Percentiles rank a stretch among this genome's conserved stretches.
These are phyloP conservation scores for Casuarina cunninghamiana DNA, from an alignment of 306 rosid genomes.

Conservation along the genomic window DNA sequence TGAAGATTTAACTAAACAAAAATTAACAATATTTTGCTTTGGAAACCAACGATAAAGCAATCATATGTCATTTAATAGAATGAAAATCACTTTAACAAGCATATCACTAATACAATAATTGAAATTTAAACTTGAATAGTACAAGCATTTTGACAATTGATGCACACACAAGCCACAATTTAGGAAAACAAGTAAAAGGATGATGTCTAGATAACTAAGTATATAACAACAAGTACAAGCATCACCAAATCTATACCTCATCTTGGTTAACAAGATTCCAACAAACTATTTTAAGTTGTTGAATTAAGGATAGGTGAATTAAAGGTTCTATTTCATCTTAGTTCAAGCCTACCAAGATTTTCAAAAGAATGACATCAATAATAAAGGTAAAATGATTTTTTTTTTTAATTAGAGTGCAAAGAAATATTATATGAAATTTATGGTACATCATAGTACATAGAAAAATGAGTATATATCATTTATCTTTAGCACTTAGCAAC, in stretches of 20 bases:
- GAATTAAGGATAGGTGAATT: constrained; percentile 58
- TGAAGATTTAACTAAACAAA: constrained; percentile 9
- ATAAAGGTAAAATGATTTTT: not conserved
- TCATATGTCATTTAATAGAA: not conserved
- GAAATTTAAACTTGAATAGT: not conserved
- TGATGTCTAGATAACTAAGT: constrained; percentile 6
- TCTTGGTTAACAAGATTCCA: constrained; percentile 86
- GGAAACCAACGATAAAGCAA: not conserved
- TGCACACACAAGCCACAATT: not conserved
- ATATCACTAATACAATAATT: not conserved
- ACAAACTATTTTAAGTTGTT: constrained; percentile 63
- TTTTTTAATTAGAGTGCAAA: not conserved
- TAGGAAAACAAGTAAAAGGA: not conserved
- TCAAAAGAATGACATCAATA: constrained; percentile 17
- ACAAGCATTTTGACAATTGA: not conserved
- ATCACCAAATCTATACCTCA: constrained; percentile 52
- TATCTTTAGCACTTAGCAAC: not conserved
- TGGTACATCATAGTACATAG: no score
- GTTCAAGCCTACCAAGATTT: constrained; percentile 47
- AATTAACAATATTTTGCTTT: not conserved
- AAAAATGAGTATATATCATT: not conserved
- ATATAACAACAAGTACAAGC: constrained; percentile 6
- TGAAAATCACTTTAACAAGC: not conserved
- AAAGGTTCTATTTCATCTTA: constrained; percentile 72
- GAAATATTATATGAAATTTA: not conserved